These are phyloP conservation scores for Hansenula anomala DNA, from an alignment of 1,139 yeast species.

Conservation along the genomic window DNA sequence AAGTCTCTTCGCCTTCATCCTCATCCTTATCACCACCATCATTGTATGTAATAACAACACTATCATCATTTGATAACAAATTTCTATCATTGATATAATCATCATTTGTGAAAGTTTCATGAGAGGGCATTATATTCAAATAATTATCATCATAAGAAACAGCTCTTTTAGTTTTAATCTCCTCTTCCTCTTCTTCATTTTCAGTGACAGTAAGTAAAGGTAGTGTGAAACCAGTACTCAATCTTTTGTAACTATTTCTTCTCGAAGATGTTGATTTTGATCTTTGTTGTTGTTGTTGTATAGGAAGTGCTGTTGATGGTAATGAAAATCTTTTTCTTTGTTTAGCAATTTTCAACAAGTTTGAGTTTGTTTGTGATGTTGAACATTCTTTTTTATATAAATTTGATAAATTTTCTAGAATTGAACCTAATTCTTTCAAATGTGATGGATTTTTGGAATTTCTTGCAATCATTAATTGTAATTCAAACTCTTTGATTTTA, in stretches of 20 bases:
- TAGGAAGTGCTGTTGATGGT: slow-evolving; percentile 7
- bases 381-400: background rate
- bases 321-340: slow-evolving; percentile 18
- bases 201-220: slow-evolving; percentile 24
- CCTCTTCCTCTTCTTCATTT: slow-evolving; percentile 17
- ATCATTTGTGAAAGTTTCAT: background rate
- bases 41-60: slow-evolving; percentile 14
- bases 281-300: slow-evolving; percentile 3
- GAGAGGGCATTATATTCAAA: slow-evolving; percentile 12
- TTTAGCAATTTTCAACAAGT: slow-evolving; percentile 1
- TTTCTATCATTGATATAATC: slow-evolving; percentile 13
- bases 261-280: slow-evolving; percentile 6
- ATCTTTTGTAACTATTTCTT: slow-evolving; percentile 15
- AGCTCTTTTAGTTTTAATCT: slow-evolving; percentile 2
- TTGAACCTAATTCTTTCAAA: background rate
- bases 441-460: background rate
- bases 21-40: slow-evolving; percentile 5
- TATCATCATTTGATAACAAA: slow-evolving; percentile 20
- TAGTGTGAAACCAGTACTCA: slow-evolving; percentile 22
- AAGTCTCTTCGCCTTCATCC: slow-evolving; percentile 5
- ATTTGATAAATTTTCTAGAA: background rate
- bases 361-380: background rate
- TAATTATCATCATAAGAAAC: slow-evolving; percentile 21
- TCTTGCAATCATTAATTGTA: background rate
- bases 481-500: slow-evolving; percentile 1